phyloP scores from a whole-genome alignment of 257 asterid genomes.

The Solanum neorickii region DNA sequence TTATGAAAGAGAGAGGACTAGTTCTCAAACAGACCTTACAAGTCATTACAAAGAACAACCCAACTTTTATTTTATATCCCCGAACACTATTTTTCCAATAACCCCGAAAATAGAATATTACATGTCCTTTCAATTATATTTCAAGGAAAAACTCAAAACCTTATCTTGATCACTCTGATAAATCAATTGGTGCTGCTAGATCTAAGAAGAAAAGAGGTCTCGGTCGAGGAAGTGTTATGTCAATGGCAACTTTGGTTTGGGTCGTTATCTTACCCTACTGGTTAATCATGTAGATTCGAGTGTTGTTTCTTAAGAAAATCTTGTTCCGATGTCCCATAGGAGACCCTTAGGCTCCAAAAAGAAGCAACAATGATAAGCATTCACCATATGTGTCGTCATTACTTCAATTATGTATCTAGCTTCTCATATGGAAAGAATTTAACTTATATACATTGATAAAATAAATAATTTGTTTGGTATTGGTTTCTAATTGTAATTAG shows the following conservation, averaged over 20 bases:
- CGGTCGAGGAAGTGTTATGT: conserved; percentile 46
- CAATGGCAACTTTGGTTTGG: conserved; percentile 1
- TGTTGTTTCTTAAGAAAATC: conserved; percentile 17
- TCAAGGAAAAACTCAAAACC: not conserved
- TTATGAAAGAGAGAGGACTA: no score
- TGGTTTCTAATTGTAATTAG: no score
- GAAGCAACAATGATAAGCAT: not conserved
- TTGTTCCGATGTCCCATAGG: conserved; percentile 20
- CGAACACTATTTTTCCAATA: not conserved
- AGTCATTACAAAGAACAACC: no score
- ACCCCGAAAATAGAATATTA: conserved; percentile 10
- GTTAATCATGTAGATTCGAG: conserved; percentile 9
- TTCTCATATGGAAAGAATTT: not conserved
- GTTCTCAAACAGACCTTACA: no score
- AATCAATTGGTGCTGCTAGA: no score
- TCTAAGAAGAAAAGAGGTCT: conserved; percentile 42
- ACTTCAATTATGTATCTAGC: not conserved
- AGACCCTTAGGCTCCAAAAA: conserved; percentile 34
- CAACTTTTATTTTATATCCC: no score
- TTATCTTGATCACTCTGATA: not conserved
- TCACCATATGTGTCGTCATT: not conserved
- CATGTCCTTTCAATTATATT: conserved; percentile 3
- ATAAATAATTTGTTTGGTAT: no score
- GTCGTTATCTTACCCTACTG: conserved; percentile 41
- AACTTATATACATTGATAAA: not conserved